These are phyloP conservation scores for Diaporthe longicolla DNA, from an alignment of 2,329 filamentous ascomycete species.

Conservation along the genomic window DNA sequence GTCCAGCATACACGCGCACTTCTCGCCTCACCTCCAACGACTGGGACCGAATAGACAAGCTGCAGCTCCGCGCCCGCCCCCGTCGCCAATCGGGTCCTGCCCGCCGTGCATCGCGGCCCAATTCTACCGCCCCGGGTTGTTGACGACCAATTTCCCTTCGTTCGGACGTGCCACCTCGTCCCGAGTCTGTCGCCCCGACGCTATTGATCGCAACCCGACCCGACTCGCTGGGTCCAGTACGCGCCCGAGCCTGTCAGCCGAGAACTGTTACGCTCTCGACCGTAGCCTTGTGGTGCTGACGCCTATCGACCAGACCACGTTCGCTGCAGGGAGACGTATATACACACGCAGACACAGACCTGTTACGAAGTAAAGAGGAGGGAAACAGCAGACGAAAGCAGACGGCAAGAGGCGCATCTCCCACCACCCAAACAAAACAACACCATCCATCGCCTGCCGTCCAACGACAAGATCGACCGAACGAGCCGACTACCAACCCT, in stretches of 20 bases:
- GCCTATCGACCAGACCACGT: not conserved
- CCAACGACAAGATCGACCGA: not conserved
- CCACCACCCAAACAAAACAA: not conserved
- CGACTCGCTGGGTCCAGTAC: not conserved
- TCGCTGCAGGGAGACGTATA: too few relatives aligned
- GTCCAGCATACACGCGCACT: conserved; percentile 8
- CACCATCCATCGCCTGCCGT: not conserved
- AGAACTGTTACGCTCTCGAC: not conserved
- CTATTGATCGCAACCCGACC: not conserved
- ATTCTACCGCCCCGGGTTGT: not conserved
- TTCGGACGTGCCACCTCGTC: not conserved
- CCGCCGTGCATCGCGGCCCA: conserved; percentile 18
- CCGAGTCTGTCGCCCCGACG: not conserved
- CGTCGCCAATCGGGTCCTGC: conserved; percentile 21
- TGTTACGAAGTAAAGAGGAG: not conserved
- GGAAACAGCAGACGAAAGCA: too few relatives aligned
- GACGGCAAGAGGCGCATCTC: not conserved
- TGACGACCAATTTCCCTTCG: not conserved
- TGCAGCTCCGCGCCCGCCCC: conserved; percentile 4
- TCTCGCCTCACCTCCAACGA: conserved; percentile 16
- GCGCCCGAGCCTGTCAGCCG: not conserved
- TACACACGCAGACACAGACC: too few relatives aligned
- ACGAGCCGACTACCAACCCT: not conserved
- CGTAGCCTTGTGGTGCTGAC: not conserved
- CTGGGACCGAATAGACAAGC: not conserved